Percentiles rank a stretch among this genome's conserved stretches.
Evolutionary conservation across 805 yeast genomes (phyloP).

Genomic region (Lachancea thermotolerans): DNA sequence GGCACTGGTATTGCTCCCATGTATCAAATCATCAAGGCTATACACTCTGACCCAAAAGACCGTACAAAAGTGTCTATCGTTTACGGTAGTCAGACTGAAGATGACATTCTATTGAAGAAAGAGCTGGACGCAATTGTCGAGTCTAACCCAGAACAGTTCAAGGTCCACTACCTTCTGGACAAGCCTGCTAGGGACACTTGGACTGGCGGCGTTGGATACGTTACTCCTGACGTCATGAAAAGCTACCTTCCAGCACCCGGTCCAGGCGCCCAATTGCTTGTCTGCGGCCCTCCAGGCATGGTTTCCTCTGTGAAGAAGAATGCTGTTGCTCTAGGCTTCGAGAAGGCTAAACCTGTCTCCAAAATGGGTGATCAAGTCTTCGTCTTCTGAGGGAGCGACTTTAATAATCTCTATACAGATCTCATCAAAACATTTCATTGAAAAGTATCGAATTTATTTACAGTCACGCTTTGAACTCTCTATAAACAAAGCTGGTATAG

Average conservation of each 20-base stretch:
- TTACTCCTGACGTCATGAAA: constrained; percentile 67
- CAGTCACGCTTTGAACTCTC: not conserved
- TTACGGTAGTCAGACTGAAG: constrained; percentile 75
- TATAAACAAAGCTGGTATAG: constrained; percentile 1
- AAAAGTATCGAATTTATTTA: not conserved
- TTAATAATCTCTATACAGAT: too few species aligned
- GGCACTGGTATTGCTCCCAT: constrained; percentile 97
- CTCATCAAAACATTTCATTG: too few species aligned
- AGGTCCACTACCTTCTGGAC: constrained; percentile 68
- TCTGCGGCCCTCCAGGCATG: constrained; percentile 96
- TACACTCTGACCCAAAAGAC: constrained; percentile 70
- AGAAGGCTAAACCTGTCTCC: constrained; percentile 81
- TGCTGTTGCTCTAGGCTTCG: constrained; percentile 65
- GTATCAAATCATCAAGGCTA: constrained; percentile 85
- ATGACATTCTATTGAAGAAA: constrained; percentile 71
- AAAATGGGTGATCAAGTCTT: constrained; percentile 88
- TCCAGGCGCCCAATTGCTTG: constrained; percentile 47
- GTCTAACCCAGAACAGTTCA: constrained; percentile 52
- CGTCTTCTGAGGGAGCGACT: constrained; percentile 47
- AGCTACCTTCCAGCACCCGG: constrained; percentile 58
- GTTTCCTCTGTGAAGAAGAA: constrained; percentile 76
- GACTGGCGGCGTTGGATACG: constrained; percentile 74
- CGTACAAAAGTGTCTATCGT: constrained; percentile 65
- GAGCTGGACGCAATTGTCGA: constrained; percentile 66
- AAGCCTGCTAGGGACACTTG: constrained; percentile 56